A percentile compares a stretch with the other conserved stretches of the same genome.
Conservation (phyloP, 306 rosid species). For the Carpinus fangiana region DNA sequence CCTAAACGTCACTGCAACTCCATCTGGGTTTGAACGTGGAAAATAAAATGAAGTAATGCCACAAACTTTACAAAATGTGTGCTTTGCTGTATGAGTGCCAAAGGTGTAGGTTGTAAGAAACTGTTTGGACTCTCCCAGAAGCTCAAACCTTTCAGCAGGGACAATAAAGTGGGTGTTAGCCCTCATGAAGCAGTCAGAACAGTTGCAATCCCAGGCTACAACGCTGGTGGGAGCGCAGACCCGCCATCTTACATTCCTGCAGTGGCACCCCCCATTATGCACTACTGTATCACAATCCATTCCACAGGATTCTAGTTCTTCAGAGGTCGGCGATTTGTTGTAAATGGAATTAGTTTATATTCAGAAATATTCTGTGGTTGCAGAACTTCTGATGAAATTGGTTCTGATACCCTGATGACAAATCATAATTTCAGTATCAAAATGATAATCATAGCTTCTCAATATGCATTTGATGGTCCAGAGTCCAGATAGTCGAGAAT, state of each 20-base stretch:
- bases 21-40: constrained; percentile 92
- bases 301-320: constrained; percentile 22
- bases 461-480: no score
- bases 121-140: constrained; percentile 59
- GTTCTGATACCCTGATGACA: neutral
- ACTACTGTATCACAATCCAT: constrained; percentile 62
- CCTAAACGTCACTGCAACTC: constrained; percentile 63
- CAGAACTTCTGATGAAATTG: neutral
- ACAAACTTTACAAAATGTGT: constrained; percentile 77
- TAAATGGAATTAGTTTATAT: neutral
- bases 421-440: neutral
- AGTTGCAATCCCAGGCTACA: constrained; percentile 79
- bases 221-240: constrained; percentile 57
- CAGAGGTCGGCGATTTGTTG: neutral
- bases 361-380: neutral
- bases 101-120: constrained; percentile 74
- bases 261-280: constrained; percentile 87
- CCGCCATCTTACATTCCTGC: constrained; percentile 78
- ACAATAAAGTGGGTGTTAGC: constrained; percentile 58
- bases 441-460: neutral
- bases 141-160: constrained; percentile 59
- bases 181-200: constrained; percentile 82
- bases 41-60: constrained; percentile 82
- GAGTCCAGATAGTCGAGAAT: no score
- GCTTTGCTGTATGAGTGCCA: constrained; percentile 81